Base-by-base conservation (phyloP, 345 rosid species). In the Linum trigynum region DNA sequence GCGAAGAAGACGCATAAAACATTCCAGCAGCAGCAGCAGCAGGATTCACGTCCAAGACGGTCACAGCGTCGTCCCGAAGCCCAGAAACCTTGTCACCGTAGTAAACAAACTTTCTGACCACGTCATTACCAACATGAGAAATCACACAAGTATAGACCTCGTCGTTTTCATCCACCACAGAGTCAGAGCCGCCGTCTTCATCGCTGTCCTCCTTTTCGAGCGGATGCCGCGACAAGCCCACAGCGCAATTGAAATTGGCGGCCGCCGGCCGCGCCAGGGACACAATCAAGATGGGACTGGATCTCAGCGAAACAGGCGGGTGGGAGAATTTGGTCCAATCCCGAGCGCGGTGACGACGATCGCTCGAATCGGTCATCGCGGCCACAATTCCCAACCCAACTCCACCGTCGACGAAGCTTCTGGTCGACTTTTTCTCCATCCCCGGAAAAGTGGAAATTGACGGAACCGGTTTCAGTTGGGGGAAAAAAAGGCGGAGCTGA, bases 361-460 rank as follows among this genome's bases (percentile, higher is more conserved):
- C 45, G 57, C 17, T 62, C 14, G 40, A 17, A 57, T 65, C 68
- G 36, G 64, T 71, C 71, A 77, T 64, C 58, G 75, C 81, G 11
- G 73, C 81, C 4, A 77, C 73, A 56, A 74, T 78, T n/a, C 76
- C 67, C 5, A 78, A 66, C 57, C 81, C 76, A 68, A 66, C 76
- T 16, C 68, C 78, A 35, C 65, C 67, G 12, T 56, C 17, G 36
- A 69, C 67, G 55, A 71, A 71, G 35, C 42, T 69, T 59, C 74
- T 66, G 1, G 69, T 65, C 16, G 78, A 55, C 60, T 75, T 78
- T 43, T 43, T 43, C 50, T 43, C 50, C 50, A 43, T 43, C 50
- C 0, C 50, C 50, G 6, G 50, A 43, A 43, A 10, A 43, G 6
- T 23, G 32, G 32, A 43, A 43, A 43, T 43, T 43, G 50, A 11